Base-by-base conservation (phyloP, 2,329 filamentous ascomycete species). In the Fusarium poae region DNA sequence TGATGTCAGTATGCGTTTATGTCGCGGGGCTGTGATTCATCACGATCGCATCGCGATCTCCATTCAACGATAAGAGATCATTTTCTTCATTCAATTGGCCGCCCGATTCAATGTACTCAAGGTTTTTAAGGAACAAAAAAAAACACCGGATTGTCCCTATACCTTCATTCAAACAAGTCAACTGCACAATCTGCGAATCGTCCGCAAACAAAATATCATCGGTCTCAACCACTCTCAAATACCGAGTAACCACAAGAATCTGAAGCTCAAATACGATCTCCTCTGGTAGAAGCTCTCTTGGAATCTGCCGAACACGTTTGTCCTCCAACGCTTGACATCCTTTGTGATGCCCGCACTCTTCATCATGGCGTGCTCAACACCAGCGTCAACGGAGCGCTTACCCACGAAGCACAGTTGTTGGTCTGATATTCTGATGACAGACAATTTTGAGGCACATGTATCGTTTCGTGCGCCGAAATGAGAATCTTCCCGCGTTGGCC, bases 281-380 rank as follows among this genome's bases (percentile, higher is more conserved):
- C n/a, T n/a, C n/a, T n/a, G n/a, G n/a, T n/a, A n/a, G n/a, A n/a
- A 25, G 25, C 25, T 25, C n/a, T 25, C 25, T 5, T 7, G 7
- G 7, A 25, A 25, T 25, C 25, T 25, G 25, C 25, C 25, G 25
- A 25, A 27, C 27, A 8, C 27, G 7, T 9, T 8, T 27, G 5
- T 27, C 57, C 84, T 77, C 86, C 86, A 87, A 11, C 75, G 79
- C 52, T 76, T 78, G 9, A 87, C 84, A 53, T 87, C 87, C 77
- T 87, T 85, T 1, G 85, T 87, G 66, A 88, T 87, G 0, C 85
- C 85, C 75, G 87, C 85, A n/a, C 84, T 86, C 71, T 88, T 84
- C 56, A 87, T 85, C 85, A 88, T 88, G 69, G 87, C 78, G 11
- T 84, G 77, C 73, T 87, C 84, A 5, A 88, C 84, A 0, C 85